Conservation (phyloP, 768 basidiomycete species). For the Pleurotus sapidus region DNA sequence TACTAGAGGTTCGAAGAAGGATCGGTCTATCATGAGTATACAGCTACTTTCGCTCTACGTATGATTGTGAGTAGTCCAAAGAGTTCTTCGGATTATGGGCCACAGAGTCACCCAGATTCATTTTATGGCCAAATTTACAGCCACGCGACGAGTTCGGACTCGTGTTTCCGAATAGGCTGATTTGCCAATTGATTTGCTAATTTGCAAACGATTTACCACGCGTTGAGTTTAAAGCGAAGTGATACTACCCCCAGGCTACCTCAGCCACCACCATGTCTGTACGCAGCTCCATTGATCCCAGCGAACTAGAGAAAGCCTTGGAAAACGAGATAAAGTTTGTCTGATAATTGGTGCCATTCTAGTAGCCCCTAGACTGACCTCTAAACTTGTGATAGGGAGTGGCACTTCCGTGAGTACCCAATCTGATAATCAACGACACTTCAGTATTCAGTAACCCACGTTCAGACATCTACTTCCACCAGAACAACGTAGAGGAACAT, state of each 20-base stretch:
- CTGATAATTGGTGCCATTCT: not conserved
- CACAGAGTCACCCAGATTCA: no score
- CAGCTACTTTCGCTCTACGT: no score
- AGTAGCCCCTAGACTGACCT: no score
- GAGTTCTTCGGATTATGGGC: no score
- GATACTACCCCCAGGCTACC: not conserved
- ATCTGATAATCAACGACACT: not conserved
- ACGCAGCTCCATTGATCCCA: no score
- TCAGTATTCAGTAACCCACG: not conserved
- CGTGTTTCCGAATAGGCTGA: no score
- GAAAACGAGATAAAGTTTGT: slow-evolving; percentile 61
- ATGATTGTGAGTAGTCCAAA: no score
- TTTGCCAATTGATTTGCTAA: no score
- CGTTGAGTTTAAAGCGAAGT: not conserved
- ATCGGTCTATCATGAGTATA: slow-evolving; percentile 45
- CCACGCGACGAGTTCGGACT: no score
- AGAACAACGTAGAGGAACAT: slow-evolving; percentile 59
- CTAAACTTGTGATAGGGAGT: slow-evolving; percentile 45
- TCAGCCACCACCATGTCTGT: no score
- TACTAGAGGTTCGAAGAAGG: slow-evolving; percentile 64
- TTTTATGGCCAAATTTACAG: no score
- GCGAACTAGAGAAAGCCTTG: slow-evolving; percentile 53
- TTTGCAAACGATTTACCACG: not conserved
- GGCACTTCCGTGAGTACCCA: slow-evolving; percentile 68
- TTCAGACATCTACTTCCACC: slow-evolving; percentile 78